Conservation (phyloP, 139 green algal genomes). For the Auxenochlorella pyrenoidosa region DNA sequence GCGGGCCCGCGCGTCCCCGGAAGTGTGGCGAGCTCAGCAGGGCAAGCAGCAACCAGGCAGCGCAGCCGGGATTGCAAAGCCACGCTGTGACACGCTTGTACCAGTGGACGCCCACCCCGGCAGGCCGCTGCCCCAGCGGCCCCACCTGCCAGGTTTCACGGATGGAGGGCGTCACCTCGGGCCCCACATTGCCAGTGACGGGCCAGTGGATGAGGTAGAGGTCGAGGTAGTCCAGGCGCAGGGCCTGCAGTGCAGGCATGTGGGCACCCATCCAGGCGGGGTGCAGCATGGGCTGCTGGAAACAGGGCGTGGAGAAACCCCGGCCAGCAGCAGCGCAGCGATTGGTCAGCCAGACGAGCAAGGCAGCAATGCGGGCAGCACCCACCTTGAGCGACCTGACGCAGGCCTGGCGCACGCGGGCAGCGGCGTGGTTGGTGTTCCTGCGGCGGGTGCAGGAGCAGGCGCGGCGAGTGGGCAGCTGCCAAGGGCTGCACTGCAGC, state of each 20-base stretch:
- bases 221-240: conserved; percentile 88
- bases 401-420: conserved; percentile 41
- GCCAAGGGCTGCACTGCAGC: not conserved
- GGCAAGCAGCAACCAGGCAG: too few species aligned
- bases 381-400: conserved; percentile 43
- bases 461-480: not conserved
- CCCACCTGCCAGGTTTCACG: conserved; percentile 53
- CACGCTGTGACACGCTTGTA: too few species aligned
- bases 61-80: too few species aligned
- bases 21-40: too few species aligned
- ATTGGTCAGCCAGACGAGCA: too few species aligned
- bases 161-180: conserved; percentile 59
- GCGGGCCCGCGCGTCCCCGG: too few species aligned
- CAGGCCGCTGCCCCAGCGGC: not conserved
- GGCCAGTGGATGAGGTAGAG: conserved; percentile 83
- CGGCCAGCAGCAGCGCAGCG: not conserved
- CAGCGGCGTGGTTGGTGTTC: conserved; percentile 47
- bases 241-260: conserved; percentile 70
- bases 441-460: not conserved
- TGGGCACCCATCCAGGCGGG: not conserved
- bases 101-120: too few species aligned
- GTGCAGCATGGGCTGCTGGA: too few species aligned
- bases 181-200: conserved; percentile 63
- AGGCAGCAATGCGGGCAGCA: not conserved
- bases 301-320: not conserved